A percentile compares a stretch with the other conserved stretches of the same genome.
phyloP scores from a whole-genome alignment of 371 early-diverging fungal genomes.

The Capillidium rhysosporum region DNA sequence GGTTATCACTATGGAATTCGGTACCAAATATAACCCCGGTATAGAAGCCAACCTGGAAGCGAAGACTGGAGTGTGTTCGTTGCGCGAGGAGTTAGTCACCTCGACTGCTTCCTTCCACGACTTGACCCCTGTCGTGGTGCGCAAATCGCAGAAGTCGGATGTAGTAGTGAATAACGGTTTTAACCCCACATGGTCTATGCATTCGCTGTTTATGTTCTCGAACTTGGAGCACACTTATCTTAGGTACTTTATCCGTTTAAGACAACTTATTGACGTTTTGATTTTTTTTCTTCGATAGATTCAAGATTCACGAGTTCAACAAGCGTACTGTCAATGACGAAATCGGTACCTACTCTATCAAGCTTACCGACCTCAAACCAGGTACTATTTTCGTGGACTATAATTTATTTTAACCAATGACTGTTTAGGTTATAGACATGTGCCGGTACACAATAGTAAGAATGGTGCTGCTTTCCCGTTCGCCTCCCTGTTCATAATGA shows the following conservation, averaged over 20 bases:
- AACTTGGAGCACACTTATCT: slow-evolving; percentile 28
- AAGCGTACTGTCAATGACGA: neutral
- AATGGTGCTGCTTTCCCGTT: neutral
- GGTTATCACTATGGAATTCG: slow-evolving; percentile 15
- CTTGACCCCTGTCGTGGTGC: slow-evolving; percentile 15
- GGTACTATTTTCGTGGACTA: neutral
- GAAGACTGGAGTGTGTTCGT: neutral
- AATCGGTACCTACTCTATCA: neutral
- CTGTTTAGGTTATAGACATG: slow-evolving; percentile 1
- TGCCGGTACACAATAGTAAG: neutral
- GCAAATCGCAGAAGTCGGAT: slow-evolving; percentile 15
- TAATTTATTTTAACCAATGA: neutral
- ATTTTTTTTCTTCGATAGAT: neutral
- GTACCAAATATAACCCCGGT: slow-evolving; percentile 1
- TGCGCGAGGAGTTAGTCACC: slow-evolving; percentile 16
- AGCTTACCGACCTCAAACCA: neutral
- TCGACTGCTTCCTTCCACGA: slow-evolving; percentile 11
- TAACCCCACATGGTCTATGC: slow-evolving; percentile 37
- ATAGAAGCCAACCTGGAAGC: neutral
- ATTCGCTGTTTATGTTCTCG: slow-evolving; percentile 21
- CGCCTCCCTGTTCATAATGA: slow-evolving; percentile 4
- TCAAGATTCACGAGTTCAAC: slow-evolving; percentile 1
- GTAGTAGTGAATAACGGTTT: slow-evolving; percentile 23
- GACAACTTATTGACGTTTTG: neutral
- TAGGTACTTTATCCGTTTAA: slow-evolving; percentile 9